phyloP scores from a whole-genome alignment of 2,329 filamentous ascomycete species.

The Podosphaera xanthii region DNA sequence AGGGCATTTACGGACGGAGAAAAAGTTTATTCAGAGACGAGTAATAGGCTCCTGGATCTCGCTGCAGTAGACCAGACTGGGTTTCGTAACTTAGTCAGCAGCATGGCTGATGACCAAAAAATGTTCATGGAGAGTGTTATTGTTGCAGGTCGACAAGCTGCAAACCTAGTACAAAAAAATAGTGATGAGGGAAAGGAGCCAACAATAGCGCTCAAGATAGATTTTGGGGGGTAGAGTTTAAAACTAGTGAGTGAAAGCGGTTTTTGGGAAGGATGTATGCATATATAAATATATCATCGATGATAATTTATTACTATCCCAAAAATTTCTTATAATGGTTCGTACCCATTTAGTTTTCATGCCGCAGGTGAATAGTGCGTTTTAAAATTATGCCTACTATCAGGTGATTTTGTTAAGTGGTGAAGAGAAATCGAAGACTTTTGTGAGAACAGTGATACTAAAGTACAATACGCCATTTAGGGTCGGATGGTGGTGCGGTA shows the following conservation, averaged over 20 bases:
- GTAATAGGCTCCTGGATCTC: constrained; percentile 54
- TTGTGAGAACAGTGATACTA: too few relatives aligned
- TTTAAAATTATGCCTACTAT: too few relatives aligned
- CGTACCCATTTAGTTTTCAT: not conserved
- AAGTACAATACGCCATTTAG: too few relatives aligned
- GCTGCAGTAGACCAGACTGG: constrained; percentile 48
- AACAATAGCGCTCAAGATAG: constrained; percentile 83
- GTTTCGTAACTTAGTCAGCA: constrained; percentile 53
- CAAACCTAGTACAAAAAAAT: constrained; percentile 18
- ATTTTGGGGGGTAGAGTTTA: constrained; percentile 35
- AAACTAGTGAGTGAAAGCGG: not conserved
- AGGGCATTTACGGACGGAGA: constrained; percentile 43
- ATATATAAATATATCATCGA: not conserved
- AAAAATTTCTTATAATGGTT: not conserved
- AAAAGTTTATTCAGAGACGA: constrained; percentile 44
- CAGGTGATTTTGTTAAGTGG: too few relatives aligned
- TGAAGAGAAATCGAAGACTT: too few relatives aligned
- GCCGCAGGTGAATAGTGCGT: not conserved
- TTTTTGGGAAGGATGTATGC: not conserved
- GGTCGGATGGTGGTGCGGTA: too few relatives aligned
- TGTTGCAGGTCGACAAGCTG: constrained; percentile 31
- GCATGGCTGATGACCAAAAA: constrained; percentile 47
- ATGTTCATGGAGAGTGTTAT: constrained; percentile 64
- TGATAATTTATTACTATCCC: not conserved
- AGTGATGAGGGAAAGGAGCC: constrained; percentile 35